Evolutionary conservation across 2,329 filamentous ascomycete genomes (phyloP).

Genomic region (Falciphora oryzae): DNA sequence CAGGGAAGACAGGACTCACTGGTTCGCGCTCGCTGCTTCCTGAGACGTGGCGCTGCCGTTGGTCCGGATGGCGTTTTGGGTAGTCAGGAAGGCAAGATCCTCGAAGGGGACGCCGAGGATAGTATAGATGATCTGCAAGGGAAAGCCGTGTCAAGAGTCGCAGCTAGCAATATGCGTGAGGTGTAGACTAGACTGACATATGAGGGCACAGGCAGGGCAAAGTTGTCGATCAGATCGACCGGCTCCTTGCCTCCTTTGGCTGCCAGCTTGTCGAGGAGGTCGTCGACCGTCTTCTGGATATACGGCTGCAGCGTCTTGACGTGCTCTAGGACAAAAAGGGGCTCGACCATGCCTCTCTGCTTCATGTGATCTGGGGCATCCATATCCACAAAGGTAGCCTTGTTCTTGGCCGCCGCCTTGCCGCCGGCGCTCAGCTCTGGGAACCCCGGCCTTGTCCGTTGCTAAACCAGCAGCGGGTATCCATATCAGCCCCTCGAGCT

Average conservation of each 20-base stretch:
- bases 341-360: constrained; percentile 41
- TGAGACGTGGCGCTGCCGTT: constrained; percentile 41
- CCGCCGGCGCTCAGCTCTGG: constrained; percentile 41
- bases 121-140: constrained; percentile 39
- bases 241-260: constrained; percentile 30
- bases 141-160: too few species aligned
- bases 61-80: constrained; percentile 39
- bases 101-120: constrained; percentile 42
- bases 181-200: constrained; percentile 28
- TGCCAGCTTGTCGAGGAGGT: constrained; percentile 34
- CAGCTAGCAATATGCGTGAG: neutral
- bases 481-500: too few species aligned
- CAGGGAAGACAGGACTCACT: constrained; percentile 20
- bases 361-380: constrained; percentile 41
- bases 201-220: constrained; percentile 41
- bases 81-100: constrained; percentile 39
- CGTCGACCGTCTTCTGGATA: constrained; percentile 39
- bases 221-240: constrained; percentile 39
- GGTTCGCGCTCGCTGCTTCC: constrained; percentile 38
- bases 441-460: constrained; percentile 32
- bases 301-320: constrained; percentile 35
- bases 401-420: constrained; percentile 40
- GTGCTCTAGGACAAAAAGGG: constrained; percentile 33
- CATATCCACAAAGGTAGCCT: constrained; percentile 46
- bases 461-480: too few species aligned